A percentile compares a stretch with the other conserved stretches of the same genome.
Conservation (phyloP, 352 stramenopile genomes). For the Lagenidium giganteum region DNA sequence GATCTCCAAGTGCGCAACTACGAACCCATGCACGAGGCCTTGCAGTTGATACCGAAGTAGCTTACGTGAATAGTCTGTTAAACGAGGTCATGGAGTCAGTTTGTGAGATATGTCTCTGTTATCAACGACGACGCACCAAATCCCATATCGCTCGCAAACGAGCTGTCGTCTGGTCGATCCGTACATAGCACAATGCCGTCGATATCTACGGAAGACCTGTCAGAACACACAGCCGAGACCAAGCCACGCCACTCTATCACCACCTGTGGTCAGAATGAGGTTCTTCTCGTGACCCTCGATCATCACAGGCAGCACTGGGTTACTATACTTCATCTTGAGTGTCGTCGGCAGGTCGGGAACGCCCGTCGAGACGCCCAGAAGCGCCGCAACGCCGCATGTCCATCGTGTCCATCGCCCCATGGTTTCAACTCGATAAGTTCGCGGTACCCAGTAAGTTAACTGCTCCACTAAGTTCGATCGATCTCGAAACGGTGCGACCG, state of each 20-base stretch:
- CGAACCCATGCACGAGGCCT: constrained; percentile 22
- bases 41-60: constrained; percentile 46
- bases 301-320: constrained; percentile 27
- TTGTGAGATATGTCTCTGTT: background rate
- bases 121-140: constrained; percentile 19
- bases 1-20: constrained; percentile 16
- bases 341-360: constrained; percentile 4
- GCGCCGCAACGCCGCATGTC: background rate
- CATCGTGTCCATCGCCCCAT: too few species aligned
- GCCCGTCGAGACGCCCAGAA: background rate
- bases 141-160: constrained; percentile 16
- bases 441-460: too few species aligned
- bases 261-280: constrained; percentile 41
- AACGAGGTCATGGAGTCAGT: background rate
- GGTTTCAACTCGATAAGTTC: too few species aligned
- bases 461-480: too few species aligned
- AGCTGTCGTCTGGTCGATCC: constrained; percentile 12
- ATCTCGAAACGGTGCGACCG: too few species aligned
- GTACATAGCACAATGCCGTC: constrained; percentile 33
- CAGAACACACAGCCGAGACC: too few species aligned
- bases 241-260: too few species aligned
- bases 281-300: constrained; percentile 23
- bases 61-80: constrained; percentile 47
- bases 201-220: constrained; percentile 27
- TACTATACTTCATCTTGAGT: constrained; percentile 39